Evolutionary conservation across 805 yeast genomes (phyloP).

Genomic region (Cephaloascus fragrans): DNA sequence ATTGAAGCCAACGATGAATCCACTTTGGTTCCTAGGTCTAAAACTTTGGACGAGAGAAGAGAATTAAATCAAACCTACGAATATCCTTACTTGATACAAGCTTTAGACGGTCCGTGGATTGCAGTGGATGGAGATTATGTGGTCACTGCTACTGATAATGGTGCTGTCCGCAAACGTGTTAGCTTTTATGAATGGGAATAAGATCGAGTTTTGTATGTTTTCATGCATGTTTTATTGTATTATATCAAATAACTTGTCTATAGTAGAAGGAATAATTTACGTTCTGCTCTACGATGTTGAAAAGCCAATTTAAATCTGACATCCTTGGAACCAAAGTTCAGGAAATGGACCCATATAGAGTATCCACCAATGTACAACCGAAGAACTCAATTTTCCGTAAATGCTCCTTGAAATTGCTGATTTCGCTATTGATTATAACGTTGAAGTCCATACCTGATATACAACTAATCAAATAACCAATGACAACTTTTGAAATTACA

Average conservation of each 20-base stretch:
- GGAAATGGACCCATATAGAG: too few relatives aligned
- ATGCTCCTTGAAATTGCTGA: too few relatives aligned
- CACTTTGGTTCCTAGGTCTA: slow-evolving; percentile 7
- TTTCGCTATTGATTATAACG: neutral
- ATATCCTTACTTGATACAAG: slow-evolving; percentile 62
- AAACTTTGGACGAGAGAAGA: slow-evolving; percentile 71
- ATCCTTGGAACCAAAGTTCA: too few relatives aligned
- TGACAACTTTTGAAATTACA: slow-evolving; percentile 6
- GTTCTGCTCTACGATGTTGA: too few relatives aligned
- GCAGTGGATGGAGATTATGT: slow-evolving; percentile 52
- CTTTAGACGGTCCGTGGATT: slow-evolving; percentile 81
- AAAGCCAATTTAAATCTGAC: too few relatives aligned
- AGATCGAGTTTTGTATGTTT: neutral
- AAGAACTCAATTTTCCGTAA: too few relatives aligned
- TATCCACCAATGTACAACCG: too few relatives aligned
- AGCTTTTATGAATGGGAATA: slow-evolving; percentile 11
- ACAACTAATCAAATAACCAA: slow-evolving; percentile 8
- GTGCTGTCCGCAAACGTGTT: slow-evolving; percentile 20
- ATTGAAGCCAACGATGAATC: slow-evolving; percentile 1
- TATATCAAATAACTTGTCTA: slow-evolving; percentile 1
- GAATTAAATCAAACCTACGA: slow-evolving; percentile 64
- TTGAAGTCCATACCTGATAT: slow-evolving; percentile 5
- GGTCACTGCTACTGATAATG: slow-evolving; percentile 35
- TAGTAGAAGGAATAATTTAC: too few relatives aligned
- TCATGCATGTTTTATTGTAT: slow-evolving; percentile 1